A percentile compares a stretch with the other conserved stretches of the same genome.
Conservation (phyloP, 345 rosid genomes). For the Nasturtium officinale region DNA sequence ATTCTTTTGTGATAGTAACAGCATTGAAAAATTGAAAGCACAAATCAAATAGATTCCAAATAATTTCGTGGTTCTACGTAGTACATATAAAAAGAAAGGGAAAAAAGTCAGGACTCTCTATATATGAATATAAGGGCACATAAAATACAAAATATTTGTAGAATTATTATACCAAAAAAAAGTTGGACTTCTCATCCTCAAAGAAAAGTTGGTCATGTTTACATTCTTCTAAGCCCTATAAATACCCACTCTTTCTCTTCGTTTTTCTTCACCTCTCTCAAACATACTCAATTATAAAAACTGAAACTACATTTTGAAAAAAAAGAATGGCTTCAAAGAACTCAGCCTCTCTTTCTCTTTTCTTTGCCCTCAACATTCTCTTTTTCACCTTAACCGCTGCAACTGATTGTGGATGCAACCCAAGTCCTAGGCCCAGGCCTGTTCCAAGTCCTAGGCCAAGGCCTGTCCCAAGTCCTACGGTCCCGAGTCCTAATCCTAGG, state of each 20-base stretch:
- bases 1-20: conserved; percentile 2
- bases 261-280: conserved; percentile 2
- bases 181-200: background rate
- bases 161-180: background rate
- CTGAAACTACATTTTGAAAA: background rate
- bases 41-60: background rate
- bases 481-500: background rate
- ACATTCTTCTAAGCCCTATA: conserved; percentile 8
- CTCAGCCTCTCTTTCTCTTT: conserved; percentile 21
- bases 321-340: conserved; percentile 22
- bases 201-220: background rate
- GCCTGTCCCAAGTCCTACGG: background rate
- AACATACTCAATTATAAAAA: background rate
- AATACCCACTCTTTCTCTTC: background rate
- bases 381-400: conserved; percentile 28
- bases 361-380: conserved; percentile 31
- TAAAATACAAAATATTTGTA: background rate
- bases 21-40: conserved; percentile 15
- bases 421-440: conserved; percentile 2
- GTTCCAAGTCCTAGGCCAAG: background rate
- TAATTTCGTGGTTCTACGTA: background rate
- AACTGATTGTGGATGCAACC: conserved; percentile 10
- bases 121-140: background rate
- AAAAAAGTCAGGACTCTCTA: background rate
- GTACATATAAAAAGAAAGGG: background rate